Conservation (phyloP, 352 stramenopile genomes). For the Globisporangium ultimum region DNA sequence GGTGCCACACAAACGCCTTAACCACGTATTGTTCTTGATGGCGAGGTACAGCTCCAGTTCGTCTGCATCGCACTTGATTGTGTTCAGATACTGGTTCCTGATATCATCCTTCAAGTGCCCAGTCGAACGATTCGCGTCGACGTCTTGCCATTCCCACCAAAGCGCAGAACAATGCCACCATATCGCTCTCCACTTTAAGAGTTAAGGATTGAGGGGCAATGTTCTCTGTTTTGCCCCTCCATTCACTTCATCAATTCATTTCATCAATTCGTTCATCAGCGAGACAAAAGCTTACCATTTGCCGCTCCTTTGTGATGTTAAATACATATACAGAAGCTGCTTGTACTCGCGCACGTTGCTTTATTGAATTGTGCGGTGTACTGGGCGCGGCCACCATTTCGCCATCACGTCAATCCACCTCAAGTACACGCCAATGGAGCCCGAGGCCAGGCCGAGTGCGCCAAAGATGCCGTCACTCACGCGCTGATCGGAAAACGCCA, state of each 20-base stretch:
- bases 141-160: conserved; percentile 15
- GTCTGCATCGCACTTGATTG: conserved; percentile 10
- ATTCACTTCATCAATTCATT: no score
- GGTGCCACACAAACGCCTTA: conserved; percentile 1
- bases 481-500: conserved; percentile 35
- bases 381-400: conserved; percentile 7
- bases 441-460: conserved; percentile 38
- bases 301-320: no score
- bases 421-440: conserved; percentile 40
- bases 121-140: conserved; percentile 16
- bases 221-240: no score
- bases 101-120: conserved; percentile 27
- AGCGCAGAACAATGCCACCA: conserved; percentile 20
- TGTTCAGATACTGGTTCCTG: conserved; percentile 15
- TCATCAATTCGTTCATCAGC: no score
- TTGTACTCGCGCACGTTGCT: no score
- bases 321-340: no score
- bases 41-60: conserved; percentile 28
- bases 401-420: conserved; percentile 42
- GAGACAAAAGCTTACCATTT: no score
- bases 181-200: not conserved
- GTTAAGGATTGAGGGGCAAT: no score
- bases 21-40: conserved; percentile 14
- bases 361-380: no score
- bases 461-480: conserved; percentile 54